Base-by-base conservation (phyloP, 2,329 filamentous ascomycete genomes). In the Pseudocercospora crystallina region DNA sequence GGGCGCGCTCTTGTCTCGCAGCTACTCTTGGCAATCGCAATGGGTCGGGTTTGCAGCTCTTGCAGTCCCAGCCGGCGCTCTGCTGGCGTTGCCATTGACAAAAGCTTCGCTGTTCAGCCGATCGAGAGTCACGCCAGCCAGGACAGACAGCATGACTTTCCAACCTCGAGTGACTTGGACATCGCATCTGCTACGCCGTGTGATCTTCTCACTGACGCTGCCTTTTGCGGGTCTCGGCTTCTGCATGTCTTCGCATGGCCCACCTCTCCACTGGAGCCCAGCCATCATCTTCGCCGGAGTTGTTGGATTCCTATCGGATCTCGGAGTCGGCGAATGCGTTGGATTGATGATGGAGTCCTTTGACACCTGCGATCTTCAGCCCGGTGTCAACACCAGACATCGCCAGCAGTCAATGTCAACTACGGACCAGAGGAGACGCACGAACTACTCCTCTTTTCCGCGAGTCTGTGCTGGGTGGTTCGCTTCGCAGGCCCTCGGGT, bases 311-410 rank as follows among this genome's bases (percentile, higher is more conserved):
- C 72, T 90, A 5, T 86, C 84, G 1, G 85, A 83, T 44, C 78
- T 92, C 8, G 87, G 86, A 1, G 83, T 89, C 39, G 81, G 87
- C 2, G 87, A 91, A 69, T 90, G 87, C 68, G 82, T 86, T 57
- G 86, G 87, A 1, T 72, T 91, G 30, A 80, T 90, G 65, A 90
- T 91, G 87, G 87, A 90, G 64, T 85, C 84, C 0, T 91, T 86
- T 66, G 88, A 91, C 65, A 87, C 84, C n/a, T 89, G 85, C 35
- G 88, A 91, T 66, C 75, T 91, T 3, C 86, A 87, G 59, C 83
- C 85, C 2, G 84, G 85, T 9, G 85, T 86, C 75, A 86, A 80
- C 49, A 76, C 72, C 26, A 65, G 61, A 20, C 76, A 78, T 59
- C 70, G 75, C 1, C 62, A 76, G 14, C 61, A 75, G 63, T 76